phyloP scores from a whole-genome alignment of 2,329 filamentous ascomycete genomes.

The Penicillium sp. region DNA sequence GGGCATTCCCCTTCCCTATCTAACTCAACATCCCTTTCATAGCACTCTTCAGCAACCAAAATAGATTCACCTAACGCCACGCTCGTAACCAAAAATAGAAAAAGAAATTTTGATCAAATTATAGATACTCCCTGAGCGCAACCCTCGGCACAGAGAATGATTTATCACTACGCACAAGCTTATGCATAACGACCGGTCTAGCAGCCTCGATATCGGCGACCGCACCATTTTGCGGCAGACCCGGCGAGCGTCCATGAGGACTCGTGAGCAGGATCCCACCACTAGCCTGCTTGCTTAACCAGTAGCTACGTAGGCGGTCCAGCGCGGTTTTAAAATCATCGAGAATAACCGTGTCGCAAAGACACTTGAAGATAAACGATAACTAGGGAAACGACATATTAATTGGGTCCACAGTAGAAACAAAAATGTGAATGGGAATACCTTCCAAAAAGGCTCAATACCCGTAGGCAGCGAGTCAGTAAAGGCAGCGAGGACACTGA shows the following conservation, averaged over 20 bases:
- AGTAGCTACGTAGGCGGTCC: conserved; percentile 36
- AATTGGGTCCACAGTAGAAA: too few relatives aligned
- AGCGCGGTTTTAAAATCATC: conserved; percentile 64
- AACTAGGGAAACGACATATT: conserved; percentile 29
- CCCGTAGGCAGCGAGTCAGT: conserved; percentile 44
- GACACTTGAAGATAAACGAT: conserved; percentile 62
- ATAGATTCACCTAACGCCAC: not conserved
- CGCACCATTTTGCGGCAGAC: not conserved
- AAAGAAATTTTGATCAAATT: not conserved
- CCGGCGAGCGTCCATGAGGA: not conserved
- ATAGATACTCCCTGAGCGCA: conserved; percentile 1
- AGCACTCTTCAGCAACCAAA: not conserved
- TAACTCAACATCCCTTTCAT: not conserved
- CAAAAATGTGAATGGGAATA: conserved; percentile 5
- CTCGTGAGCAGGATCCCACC: conserved; percentile 17
- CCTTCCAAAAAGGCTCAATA: conserved; percentile 63
- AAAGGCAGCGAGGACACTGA: conserved; percentile 54
- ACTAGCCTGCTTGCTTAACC: conserved; percentile 28
- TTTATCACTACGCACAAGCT: conserved; percentile 7
- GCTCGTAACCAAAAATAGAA: not conserved
- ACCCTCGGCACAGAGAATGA: conserved; percentile 11
- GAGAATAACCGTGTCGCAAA: conserved; percentile 62
- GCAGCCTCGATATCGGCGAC: conserved; percentile 9
- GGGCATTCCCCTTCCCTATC: not conserved
- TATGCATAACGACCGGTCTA: conserved; percentile 2